These are phyloP conservation scores for Camelina laxa DNA, from an alignment of 345 rosid species.

Conservation along the genomic window DNA sequence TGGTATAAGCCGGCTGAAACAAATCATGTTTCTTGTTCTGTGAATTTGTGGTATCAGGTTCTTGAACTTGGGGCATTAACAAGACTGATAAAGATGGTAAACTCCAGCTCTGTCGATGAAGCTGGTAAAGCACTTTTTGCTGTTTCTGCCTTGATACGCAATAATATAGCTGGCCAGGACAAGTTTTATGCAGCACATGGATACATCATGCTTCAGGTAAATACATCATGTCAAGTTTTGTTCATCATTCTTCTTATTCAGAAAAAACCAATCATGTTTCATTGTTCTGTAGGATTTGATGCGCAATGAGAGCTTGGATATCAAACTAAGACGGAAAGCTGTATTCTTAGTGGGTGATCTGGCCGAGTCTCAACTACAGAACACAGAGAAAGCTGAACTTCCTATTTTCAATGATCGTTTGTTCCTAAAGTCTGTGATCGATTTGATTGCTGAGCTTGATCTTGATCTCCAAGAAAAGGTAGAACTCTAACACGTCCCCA, in stretches of 20 bases:
- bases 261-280: constrained; percentile 27
- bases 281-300: constrained; percentile 59
- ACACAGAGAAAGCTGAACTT: constrained; percentile 50
- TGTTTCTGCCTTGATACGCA: constrained; percentile 78
- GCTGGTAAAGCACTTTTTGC: constrained; percentile 89
- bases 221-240: constrained; percentile 6
- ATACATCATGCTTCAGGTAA: constrained; percentile 83
- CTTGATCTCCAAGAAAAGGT: constrained; percentile 98
- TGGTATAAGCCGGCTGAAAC: constrained; percentile 14
- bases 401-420: constrained; percentile 58
- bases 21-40: constrained; percentile 2
- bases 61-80: constrained; percentile 74
- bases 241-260: constrained; percentile 2
- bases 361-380: constrained; percentile 64
- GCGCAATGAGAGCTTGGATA: constrained; percentile 61
- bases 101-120: constrained; percentile 70
- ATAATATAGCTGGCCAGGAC: constrained; percentile 75
- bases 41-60: constrained; percentile 52
- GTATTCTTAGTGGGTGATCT: constrained; percentile 79
- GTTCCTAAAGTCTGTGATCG: constrained; percentile 81
- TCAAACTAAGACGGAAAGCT: constrained; percentile 76
- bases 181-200: constrained; percentile 81
- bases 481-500: neutral
- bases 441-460: constrained; percentile 61
- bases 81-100: constrained; percentile 71